Conservation (phyloP, 129 eudicot species). For the Apium graveolens region DNA sequence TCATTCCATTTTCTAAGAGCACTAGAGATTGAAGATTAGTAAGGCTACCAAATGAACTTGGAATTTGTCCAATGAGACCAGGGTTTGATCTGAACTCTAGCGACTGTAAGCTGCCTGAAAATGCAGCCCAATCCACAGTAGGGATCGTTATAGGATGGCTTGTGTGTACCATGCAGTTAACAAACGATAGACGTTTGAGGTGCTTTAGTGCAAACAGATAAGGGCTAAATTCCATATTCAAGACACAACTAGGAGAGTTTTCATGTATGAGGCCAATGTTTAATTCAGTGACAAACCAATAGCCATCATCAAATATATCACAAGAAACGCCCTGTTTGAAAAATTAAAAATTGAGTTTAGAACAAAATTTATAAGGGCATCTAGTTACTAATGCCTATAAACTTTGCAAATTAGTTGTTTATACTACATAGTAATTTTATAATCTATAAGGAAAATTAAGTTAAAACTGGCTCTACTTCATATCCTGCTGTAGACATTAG, state of each 20-base stretch:
- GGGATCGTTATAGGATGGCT: slow-evolving; percentile 22
- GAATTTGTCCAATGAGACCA: slow-evolving; percentile 28
- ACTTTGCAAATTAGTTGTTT: background rate
- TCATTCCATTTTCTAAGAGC: slow-evolving; percentile 29
- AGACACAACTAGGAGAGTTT: slow-evolving; percentile 29
- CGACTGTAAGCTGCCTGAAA: slow-evolving; percentile 23
- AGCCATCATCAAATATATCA: slow-evolving; percentile 33
- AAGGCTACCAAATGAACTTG: slow-evolving; percentile 21
- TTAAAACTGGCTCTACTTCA: no score
- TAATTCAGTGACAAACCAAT: slow-evolving; percentile 36
- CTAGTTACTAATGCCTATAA: background rate
- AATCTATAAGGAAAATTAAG: no score
- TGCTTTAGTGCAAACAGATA: slow-evolving; percentile 26
- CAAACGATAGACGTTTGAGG: slow-evolving; percentile 30
- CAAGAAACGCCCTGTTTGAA: slow-evolving; percentile 39
- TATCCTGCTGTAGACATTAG: background rate
- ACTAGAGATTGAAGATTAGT: slow-evolving; percentile 29
- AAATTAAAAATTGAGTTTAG: background rate
- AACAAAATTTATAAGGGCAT: background rate
- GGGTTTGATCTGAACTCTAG: slow-evolving; percentile 38
- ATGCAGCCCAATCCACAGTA: slow-evolving; percentile 15
- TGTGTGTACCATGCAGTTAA: slow-evolving; percentile 19
- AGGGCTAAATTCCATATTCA: slow-evolving; percentile 23
- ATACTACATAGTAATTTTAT: no score
- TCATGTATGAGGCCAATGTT: slow-evolving; percentile 33